phyloP scores from a whole-genome alignment of 177 flowering plant species.

The Telopea speciosissima region DNA sequence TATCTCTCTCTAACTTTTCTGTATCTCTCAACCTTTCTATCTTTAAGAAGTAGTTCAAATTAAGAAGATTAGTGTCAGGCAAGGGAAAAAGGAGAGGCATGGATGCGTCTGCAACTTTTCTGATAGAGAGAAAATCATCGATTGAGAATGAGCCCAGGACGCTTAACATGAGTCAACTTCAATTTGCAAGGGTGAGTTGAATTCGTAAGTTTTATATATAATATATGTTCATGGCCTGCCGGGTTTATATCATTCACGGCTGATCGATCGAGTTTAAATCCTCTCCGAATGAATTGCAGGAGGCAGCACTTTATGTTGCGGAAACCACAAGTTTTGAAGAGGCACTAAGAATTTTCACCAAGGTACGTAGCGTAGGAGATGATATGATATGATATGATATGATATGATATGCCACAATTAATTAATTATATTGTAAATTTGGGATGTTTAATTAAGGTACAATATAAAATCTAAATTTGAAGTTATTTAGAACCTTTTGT shows the following conservation, averaged over 20 bases:
- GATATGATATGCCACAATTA: too few relatives aligned
- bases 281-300: conserved; percentile 2
- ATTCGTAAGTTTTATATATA: too few relatives aligned
- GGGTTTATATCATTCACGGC: too few relatives aligned
- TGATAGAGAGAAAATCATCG: conserved; percentile 1
- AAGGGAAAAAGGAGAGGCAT: neutral
- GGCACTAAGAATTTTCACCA: conserved; percentile 12
- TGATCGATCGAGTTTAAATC: neutral
- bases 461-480: too few relatives aligned
- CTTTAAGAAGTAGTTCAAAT: too few relatives aligned
- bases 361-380: too few relatives aligned
- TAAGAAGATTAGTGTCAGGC: neutral
- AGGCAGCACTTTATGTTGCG: conserved; percentile 13
- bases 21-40: too few relatives aligned
- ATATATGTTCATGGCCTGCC: neutral
- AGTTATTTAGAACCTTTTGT: too few relatives aligned
- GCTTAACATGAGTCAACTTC: neutral
- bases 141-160: conserved; percentile 3
- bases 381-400: too few relatives aligned
- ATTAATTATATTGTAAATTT: too few relatives aligned
- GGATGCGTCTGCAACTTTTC: neutral
- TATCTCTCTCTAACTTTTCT: too few relatives aligned
- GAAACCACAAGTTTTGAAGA: conserved; percentile 11
- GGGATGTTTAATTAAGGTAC: too few relatives aligned
- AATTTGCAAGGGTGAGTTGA: conserved; percentile 4